Evolutionary conservation across 768 basidiomycete genomes (phyloP), one percentile per base, ranked within the genome.

Genomic region (Russula emetica): DNA sequence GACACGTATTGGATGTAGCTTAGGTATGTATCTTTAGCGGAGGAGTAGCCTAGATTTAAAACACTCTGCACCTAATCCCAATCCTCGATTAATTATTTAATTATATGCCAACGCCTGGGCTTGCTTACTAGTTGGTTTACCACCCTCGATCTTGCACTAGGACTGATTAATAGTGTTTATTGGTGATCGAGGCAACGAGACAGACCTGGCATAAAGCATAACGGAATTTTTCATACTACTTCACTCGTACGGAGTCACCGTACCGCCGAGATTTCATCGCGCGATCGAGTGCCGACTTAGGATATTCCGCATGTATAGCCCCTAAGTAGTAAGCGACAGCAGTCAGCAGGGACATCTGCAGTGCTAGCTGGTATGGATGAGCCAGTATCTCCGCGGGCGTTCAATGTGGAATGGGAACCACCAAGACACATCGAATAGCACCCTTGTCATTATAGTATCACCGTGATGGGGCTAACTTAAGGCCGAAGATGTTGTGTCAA

Each of bases 21-120:
- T 60, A 44, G 28, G 32, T 52, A 47, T 65, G 50, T 61, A 65
- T 65, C 61, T 55, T 52, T 65, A 65, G 53, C 40, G 36, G 49
- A 18, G 60, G 40, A 52, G 24, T 64, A 61, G 63, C 13, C 45
- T 47, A 22, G 45, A 60, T 58, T 52, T 38, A 32, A 44, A 24
- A 24, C 51, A 50, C 47, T 40, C 53, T n/a, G 63, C 38, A 55
- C 54, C 49, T 64, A 55, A 60, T 51, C 22, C 58, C 28, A 26
- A 44, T 32, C 28, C 20, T 9, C 32, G 3, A 22, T 44, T 22
- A 30, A 11, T 36, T 36, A 36, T 13, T 13, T 24, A 20, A 28
- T 8, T 36, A 7, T n/a, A n/a, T n/a, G 5, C 5, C 40, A 5
- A 24, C 8, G 7, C 24, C 14, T n/a, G 5, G 18, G 20, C 32